A percentile compares a stretch with the other conserved stretches of the same genome.
These are phyloP conservation scores for Copromyces sp. DNA, from an alignment of 495 filamentous ascomycete genomes.

Conservation along the genomic window DNA sequence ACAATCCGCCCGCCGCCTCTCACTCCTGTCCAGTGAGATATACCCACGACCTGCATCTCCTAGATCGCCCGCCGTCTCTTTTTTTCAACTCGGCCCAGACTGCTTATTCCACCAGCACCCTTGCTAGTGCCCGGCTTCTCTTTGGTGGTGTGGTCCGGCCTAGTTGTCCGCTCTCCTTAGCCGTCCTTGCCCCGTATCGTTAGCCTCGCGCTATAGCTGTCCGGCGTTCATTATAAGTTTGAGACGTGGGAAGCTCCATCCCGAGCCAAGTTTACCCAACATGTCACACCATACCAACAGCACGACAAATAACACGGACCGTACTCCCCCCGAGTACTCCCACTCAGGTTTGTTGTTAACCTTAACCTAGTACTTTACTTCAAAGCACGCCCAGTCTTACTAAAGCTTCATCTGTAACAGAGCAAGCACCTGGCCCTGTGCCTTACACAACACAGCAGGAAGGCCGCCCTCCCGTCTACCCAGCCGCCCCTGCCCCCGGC, in stretches of 20 bases:
- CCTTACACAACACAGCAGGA: slow-evolving; percentile 65
- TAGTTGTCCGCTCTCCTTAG: background rate
- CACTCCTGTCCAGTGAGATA: background rate
- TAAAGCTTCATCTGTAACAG: slow-evolving; percentile 66
- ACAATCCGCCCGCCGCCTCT: background rate
- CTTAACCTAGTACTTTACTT: slow-evolving; percentile 59
- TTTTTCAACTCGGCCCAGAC: background rate
- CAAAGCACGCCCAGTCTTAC: slow-evolving; percentile 41
- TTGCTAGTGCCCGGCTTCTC: background rate
- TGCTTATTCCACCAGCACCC: background rate
- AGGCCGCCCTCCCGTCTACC: slow-evolving; percentile 58
- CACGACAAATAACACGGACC: slow-evolving; percentile 47
- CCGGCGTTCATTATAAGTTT: background rate
- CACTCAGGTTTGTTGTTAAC: slow-evolving; percentile 97
- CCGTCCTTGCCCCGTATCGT: background rate
- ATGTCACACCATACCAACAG: slow-evolving; percentile 1
- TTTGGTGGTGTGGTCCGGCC: background rate
- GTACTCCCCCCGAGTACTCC: slow-evolving; percentile 84
- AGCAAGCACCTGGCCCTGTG: slow-evolving; percentile 70
- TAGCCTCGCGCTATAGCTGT: background rate
- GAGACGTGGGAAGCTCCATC: background rate
- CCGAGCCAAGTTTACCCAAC: background rate
- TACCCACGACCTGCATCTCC: background rate
- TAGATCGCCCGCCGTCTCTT: background rate
- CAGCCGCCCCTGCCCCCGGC: slow-evolving; percentile 46